Conservation (phyloP, 345 rosid species). For the Gossypium sturtianum region DNA sequence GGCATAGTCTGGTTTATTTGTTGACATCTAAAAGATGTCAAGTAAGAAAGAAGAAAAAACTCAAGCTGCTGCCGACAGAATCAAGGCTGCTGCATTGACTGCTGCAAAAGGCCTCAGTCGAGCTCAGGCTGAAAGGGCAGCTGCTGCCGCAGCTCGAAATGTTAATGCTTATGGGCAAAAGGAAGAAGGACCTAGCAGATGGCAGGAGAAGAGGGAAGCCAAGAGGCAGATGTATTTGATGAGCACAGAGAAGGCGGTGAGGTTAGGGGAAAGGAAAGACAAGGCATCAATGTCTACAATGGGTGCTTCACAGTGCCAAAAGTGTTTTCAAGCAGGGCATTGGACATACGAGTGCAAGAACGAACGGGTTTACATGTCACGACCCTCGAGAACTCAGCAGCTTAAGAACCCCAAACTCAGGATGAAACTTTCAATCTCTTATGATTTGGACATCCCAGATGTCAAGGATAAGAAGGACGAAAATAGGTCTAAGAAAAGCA, state of each 20-base stretch:
- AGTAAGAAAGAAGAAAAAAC: constrained; percentile 77
- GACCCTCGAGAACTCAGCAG: constrained; percentile 93
- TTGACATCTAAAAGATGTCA: constrained; percentile 43
- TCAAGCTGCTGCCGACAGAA: constrained; percentile 87
- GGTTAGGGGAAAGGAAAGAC: constrained; percentile 92
- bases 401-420: constrained; percentile 85
- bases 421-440: constrained; percentile 49
- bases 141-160: constrained; percentile 84
- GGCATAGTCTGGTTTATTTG: background rate
- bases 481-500: constrained; percentile 63
- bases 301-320: constrained; percentile 82
- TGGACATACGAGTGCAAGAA: constrained; percentile 98
- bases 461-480: constrained; percentile 39
- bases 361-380: constrained; percentile 81
- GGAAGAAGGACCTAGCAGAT: constrained; percentile 98
- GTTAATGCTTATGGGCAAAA: constrained; percentile 97
- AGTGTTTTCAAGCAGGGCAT: constrained; percentile 84
- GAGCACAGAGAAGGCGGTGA: constrained; percentile 95
- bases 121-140: constrained; percentile 96
- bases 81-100: constrained; percentile 85
- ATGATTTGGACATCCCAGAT: constrained; percentile 50
- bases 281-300: constrained; percentile 41
- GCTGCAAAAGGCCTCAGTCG: constrained; percentile 94
- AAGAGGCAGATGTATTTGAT: constrained; percentile 97
- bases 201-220: constrained; percentile 98